Percentiles rank a stretch among this genome's conserved stretches.
Evolutionary conservation across 176 grass and related monocot species (phyloP).

Genomic region (Avena insularis): DNA sequence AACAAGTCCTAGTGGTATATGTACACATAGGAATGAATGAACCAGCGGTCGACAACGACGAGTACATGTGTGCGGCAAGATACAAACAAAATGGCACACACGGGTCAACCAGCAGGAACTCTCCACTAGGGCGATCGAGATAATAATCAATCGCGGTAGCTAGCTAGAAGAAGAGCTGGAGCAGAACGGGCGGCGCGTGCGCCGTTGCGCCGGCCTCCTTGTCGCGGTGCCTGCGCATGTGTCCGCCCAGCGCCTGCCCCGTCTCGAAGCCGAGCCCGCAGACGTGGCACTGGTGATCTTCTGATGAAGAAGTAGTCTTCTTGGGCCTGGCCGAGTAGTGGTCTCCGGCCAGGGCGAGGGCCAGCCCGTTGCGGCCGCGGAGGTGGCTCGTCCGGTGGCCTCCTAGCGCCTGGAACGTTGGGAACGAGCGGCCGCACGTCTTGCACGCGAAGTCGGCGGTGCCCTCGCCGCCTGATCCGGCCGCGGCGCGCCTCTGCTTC

Average conservation of each 20-base stretch:
- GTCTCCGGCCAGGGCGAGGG: conserved; percentile 7
- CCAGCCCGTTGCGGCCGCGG: conserved; percentile 45
- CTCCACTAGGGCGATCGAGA: not conserved
- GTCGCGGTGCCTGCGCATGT: conserved; percentile 72
- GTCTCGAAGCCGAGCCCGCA: conserved; percentile 59
- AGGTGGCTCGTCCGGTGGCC: conserved; percentile 73
- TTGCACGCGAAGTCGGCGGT: conserved; percentile 56
- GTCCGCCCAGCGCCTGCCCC: conserved; percentile 68
- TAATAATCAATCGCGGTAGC: not conserved
- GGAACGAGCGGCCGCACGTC: conserved; percentile 67
- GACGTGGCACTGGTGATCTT: conserved; percentile 51
- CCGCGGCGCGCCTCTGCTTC: not conserved
- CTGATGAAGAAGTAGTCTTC: not conserved
- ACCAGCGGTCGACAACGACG: not conserved
- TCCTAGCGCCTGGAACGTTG: conserved; percentile 70
- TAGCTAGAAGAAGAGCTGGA: conserved; percentile 48
- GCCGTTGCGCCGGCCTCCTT: not conserved
- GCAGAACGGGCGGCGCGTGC: conserved; percentile 49
- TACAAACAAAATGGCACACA: not conserved
- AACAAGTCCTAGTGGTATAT: not conserved
- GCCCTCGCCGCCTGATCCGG: not conserved
- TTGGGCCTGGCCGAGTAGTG: not conserved
- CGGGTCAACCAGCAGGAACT: not conserved
- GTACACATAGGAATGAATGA: not conserved
- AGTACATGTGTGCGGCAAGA: not conserved